phyloP scores from a whole-genome alignment of 352 stramenopile genomes.

The Phytophthora citricola region DNA sequence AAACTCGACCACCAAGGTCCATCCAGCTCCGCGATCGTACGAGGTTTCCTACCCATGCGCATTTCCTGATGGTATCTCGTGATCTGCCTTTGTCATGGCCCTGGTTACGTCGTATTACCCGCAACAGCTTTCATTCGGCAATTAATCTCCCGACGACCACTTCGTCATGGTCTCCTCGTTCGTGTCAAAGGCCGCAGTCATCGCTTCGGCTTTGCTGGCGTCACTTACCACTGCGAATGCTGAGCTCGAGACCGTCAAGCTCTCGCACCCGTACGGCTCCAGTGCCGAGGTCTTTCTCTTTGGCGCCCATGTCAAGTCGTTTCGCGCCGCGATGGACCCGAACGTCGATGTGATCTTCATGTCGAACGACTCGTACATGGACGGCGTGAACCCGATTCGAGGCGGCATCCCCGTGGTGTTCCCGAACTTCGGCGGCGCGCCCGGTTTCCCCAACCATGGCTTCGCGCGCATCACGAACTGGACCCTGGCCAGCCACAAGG shows the following conservation, averaged over 20 bases:
- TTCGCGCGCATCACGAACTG: conserved; percentile 79
- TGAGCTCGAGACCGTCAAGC: conserved; percentile 52
- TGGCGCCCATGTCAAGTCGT: conserved; percentile 81
- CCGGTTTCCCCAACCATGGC: conserved; percentile 79
- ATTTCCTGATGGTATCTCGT: conserved; percentile 19
- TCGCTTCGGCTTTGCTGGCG: conserved; percentile 25
- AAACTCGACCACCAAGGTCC: conserved; percentile 10
- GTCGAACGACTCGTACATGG: conserved; percentile 73
- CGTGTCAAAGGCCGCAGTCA: conserved; percentile 20
- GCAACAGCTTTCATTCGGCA: conserved; percentile 13
- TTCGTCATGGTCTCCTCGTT: conserved; percentile 29
- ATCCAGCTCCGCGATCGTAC: conserved; percentile 8
- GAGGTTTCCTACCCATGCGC: conserved; percentile 15
- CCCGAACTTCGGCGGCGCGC: conserved; percentile 81
- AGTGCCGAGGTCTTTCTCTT: conserved; percentile 72
- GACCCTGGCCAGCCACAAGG: conserved; percentile 24
- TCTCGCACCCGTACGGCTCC: conserved; percentile 68
- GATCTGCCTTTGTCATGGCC: conserved; percentile 25
- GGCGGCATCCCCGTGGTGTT: conserved; percentile 93
- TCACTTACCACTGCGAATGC: conserved; percentile 24
- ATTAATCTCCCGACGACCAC: conserved; percentile 17
- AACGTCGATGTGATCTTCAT: conserved; percentile 82
- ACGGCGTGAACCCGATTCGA: conserved; percentile 87
- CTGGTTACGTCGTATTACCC: not conserved
- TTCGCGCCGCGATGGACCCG: conserved; percentile 39